Conservation (phyloP, 73 alveolate genomes). For the Diophrys appendiculata region DNA sequence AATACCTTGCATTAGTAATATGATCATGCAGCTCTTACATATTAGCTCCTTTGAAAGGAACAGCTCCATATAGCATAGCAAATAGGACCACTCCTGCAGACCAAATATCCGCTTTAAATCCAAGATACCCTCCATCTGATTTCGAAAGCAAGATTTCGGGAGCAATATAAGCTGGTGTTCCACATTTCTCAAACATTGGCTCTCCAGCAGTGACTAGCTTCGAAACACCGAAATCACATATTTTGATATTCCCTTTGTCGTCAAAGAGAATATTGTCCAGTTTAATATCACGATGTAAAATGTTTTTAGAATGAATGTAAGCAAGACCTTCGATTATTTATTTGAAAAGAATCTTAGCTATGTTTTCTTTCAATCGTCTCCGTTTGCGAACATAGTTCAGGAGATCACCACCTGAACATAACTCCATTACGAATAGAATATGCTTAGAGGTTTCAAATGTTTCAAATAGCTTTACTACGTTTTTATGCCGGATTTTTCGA, state of each 20-base stretch:
- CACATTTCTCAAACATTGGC: constrained; percentile 53
- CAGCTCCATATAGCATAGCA: constrained; percentile 50
- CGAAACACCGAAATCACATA: constrained; percentile 91
- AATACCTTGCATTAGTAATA: constrained; percentile 22
- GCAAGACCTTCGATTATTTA: constrained; percentile 45
- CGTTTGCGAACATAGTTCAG: constrained; percentile 68
- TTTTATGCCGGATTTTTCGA: constrained; percentile 68
- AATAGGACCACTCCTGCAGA: constrained; percentile 60
- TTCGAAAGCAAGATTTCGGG: constrained; percentile 36
- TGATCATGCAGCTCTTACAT: constrained; percentile 37
- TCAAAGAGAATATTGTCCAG: constrained; percentile 81
- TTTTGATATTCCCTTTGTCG: constrained; percentile 66
- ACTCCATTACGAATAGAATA: constrained; percentile 67
- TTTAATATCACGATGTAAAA: constrained; percentile 85
- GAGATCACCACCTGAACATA: constrained; percentile 76
- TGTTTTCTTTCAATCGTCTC: constrained; percentile 64
- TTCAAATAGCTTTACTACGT: constrained; percentile 67
- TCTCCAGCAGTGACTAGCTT: constrained; percentile 68
- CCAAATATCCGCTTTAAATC: constrained; percentile 41
- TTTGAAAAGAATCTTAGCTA: constrained; percentile 58
- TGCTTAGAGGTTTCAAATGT: constrained; percentile 69
- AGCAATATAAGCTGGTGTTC: constrained; percentile 54
- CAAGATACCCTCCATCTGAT: constrained; percentile 20
- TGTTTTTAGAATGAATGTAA: constrained; percentile 36
- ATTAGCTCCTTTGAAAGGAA: constrained; percentile 50